Evolutionary conservation across 1,284 basidiomycete species (phyloP), one percentile per base, ranked within the genome.

Genomic region (Meira miltonrushii): DNA sequence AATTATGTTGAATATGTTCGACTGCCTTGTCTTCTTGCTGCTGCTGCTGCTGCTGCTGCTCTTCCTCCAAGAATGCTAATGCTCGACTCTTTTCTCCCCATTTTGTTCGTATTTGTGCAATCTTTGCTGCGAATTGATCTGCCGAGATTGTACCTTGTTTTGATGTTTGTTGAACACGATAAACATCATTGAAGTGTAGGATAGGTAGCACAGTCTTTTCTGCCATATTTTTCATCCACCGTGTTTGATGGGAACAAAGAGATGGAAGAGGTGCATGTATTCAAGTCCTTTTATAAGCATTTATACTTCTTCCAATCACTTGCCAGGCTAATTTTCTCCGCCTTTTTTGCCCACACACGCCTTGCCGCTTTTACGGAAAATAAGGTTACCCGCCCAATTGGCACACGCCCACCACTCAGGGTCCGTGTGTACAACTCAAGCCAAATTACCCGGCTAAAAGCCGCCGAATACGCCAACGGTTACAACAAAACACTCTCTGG

Each of bases 91-190:
- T 3, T 48, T 72, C 70, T 8, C 66, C 64, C 70, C 71, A 73
- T 6, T 58, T 55, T 47, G 64, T 47, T 44, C 71, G 65, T 23
- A 73, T 63, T 37, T 52, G 40, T 19, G 65, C 57, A 37, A 73
- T 68, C 44, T 80, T 77, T 43, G 78, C 69, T 1, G 77, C 81
- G 59, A 82, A 82, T 64, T 82, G 81, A 10, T 79, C 79, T 11
- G 82, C 81, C 10, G 66, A 63, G 33, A 74, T 63, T 25, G 54
- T 60, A 6, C 65, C 62, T 9, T 49, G 39, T 8, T 59, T 62
- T 38, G 62, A 57, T 33, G 64, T 67, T 47, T 73, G 71, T 8
- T 69, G 60, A 1, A 73, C 67, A 15, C 71, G 63, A 47, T 73
- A 73, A 37, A 71, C 69, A 55, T 73, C 71, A 58, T 73, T 73